phyloP scores from a whole-genome alignment of 1,284 basidiomycete species.

The Tremellales sp. region DNA sequence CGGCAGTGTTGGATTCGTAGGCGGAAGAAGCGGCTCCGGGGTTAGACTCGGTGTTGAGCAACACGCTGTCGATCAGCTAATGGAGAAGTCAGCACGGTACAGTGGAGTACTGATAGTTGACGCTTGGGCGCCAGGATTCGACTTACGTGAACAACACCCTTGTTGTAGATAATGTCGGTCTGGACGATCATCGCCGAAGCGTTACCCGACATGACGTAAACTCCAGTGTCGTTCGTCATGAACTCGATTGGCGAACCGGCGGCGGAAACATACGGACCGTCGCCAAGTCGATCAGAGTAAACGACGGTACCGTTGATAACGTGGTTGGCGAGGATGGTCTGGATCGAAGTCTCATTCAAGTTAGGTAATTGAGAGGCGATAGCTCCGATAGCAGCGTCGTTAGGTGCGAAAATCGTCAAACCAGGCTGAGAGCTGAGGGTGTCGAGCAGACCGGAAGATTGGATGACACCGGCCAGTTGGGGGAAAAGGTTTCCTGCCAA shows the following conservation, averaged over 20 bases:
- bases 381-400: conserved; percentile 53
- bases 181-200: conserved; percentile 59
- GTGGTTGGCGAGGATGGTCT: conserved; percentile 60
- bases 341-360: conserved; percentile 53
- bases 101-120: not conserved
- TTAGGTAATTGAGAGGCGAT: conserved; percentile 47
- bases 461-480: conserved; percentile 44
- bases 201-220: conserved; percentile 58
- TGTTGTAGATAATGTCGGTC: conserved; percentile 62
- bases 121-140: not conserved
- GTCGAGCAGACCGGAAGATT: conserved; percentile 48
- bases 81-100: too few relatives aligned
- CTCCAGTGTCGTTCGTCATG: conserved; percentile 58
- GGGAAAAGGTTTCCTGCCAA: conserved; percentile 50
- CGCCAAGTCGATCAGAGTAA: conserved; percentile 58
- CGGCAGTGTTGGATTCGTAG: conserved; percentile 44
- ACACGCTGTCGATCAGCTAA: conserved; percentile 60
- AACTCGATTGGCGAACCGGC: conserved; percentile 60
- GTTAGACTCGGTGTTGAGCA: conserved; percentile 57
- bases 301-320: conserved; percentile 52
- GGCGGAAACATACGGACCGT: conserved; percentile 55
- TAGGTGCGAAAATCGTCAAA: conserved; percentile 68
- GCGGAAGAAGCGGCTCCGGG: conserved; percentile 57
- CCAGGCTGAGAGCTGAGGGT: conserved; percentile 53
- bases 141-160: conserved; percentile 64